Evolutionary conservation across 2,329 filamentous ascomycete genomes (phyloP).

Genomic region (Colletotrichum brevisporum): DNA sequence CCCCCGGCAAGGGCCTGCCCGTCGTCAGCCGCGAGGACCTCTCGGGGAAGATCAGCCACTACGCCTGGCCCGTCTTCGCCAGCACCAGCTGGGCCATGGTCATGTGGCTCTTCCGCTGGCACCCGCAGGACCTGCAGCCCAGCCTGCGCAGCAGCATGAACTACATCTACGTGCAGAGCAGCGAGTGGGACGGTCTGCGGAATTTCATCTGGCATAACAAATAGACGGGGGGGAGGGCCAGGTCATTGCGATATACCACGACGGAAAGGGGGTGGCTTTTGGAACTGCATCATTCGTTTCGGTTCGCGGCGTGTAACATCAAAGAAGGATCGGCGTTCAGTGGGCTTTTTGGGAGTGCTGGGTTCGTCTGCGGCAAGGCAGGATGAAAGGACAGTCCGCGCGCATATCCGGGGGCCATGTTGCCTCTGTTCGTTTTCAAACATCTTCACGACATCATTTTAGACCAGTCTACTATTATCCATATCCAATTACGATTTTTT

Average conservation of each 20-base stretch:
- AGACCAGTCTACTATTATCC: slow-evolving; percentile 42
- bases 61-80: slow-evolving; percentile 95
- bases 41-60: slow-evolving; percentile 67
- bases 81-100: slow-evolving; percentile 91
- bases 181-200: slow-evolving; percentile 88
- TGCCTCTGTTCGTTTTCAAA: neutral
- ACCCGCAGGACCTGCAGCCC: slow-evolving; percentile 91
- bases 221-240: slow-evolving; percentile 49
- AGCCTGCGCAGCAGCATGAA: slow-evolving; percentile 96
- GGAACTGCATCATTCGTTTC: slow-evolving; percentile 2
- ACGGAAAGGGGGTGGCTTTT: neutral
- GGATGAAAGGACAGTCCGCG: slow-evolving; percentile 1
- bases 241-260: neutral
- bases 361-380: neutral
- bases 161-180: slow-evolving; percentile 93
- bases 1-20: slow-evolving; percentile 69
- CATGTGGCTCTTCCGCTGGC: slow-evolving; percentile 95
- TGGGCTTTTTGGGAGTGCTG: slow-evolving; percentile 3
- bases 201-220: slow-evolving; percentile 91
- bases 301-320: slow-evolving; percentile 16
- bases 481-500: slow-evolving; percentile 20
- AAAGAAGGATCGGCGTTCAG: slow-evolving; percentile 25
- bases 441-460: slow-evolving; percentile 34
- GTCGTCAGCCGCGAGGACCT: slow-evolving; percentile 63
- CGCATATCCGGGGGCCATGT: slow-evolving; percentile 1